These are phyloP conservation scores for Globisporangium viniferum DNA, from an alignment of 352 stramenopile species.

Conservation along the genomic window DNA sequence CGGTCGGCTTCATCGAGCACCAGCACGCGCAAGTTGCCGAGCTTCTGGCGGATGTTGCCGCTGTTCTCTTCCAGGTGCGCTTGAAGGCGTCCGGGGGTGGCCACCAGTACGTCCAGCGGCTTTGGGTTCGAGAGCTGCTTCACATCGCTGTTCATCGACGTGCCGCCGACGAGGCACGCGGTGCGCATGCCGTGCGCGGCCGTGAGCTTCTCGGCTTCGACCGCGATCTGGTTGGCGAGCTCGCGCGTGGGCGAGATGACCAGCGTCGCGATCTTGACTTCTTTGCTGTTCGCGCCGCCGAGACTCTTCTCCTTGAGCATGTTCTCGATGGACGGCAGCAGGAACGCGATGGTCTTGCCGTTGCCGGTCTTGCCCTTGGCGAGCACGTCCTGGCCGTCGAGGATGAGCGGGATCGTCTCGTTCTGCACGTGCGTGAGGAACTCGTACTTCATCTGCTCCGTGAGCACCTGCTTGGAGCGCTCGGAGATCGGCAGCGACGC, in stretches of 20 bases:
- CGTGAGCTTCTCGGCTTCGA: slow-evolving; percentile 85
- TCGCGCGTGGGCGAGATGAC: slow-evolving; percentile 90
- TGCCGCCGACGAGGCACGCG: slow-evolving; percentile 83
- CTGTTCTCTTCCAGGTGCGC: slow-evolving; percentile 95
- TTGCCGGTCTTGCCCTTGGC: slow-evolving; percentile 90
- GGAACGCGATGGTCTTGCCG: slow-evolving; percentile 89
- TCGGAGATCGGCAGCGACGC: slow-evolving; percentile 51
- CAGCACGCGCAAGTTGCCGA: slow-evolving; percentile 55
- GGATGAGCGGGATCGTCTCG: slow-evolving; percentile 71
- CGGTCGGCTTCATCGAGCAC: slow-evolving; percentile 97
- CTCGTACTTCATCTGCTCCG: slow-evolving; percentile 84
- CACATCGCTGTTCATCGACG: slow-evolving; percentile 78
- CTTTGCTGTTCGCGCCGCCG: not conserved
- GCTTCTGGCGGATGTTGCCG: slow-evolving; percentile 67
- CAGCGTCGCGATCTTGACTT: slow-evolving; percentile 14
- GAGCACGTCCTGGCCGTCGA: slow-evolving; percentile 88
- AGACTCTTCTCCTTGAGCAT: slow-evolving; percentile 26
- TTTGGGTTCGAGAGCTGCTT: slow-evolving; percentile 28
- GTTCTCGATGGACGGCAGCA: slow-evolving; percentile 77
- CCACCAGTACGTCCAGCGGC: slow-evolving; percentile 93
- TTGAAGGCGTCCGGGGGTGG: slow-evolving; percentile 93
- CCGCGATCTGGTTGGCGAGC: slow-evolving; percentile 93
- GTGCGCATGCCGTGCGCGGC: slow-evolving; percentile 79
- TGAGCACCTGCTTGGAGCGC: slow-evolving; percentile 61
- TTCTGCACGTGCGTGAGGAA: slow-evolving; percentile 90